A percentile compares a stretch with the other conserved stretches of the same genome.
These are phyloP conservation scores for Quercus tomentella DNA, from an alignment of 331 rosid species.

Conservation along the genomic window DNA sequence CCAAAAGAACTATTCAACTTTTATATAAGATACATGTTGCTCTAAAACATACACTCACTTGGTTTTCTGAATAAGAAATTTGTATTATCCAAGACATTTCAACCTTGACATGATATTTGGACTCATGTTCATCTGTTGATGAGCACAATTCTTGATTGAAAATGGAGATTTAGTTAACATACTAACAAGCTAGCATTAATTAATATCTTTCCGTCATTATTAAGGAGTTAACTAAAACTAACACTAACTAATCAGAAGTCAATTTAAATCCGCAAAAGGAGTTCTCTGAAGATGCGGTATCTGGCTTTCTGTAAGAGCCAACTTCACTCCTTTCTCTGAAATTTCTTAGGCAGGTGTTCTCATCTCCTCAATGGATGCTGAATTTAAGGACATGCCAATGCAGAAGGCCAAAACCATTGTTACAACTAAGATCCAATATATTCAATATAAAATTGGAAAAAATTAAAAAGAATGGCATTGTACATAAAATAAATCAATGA, in stretches of 20 bases:
- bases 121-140: neutral
- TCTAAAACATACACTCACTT: neutral
- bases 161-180: neutral
- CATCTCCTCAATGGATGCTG: constrained; percentile 65
- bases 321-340: constrained; percentile 27
- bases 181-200: neutral
- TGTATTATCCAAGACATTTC: neutral
- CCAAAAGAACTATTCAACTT: neutral
- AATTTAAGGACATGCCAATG: neutral
- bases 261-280: constrained; percentile 67
- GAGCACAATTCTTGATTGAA: neutral
- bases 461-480: no score
- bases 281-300: constrained; percentile 40
- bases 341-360: constrained; percentile 31
- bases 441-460: no score
- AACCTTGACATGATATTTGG: neutral
- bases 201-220: neutral
- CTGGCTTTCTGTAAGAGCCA: constrained; percentile 40
- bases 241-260: neutral
- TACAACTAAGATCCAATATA: no score
- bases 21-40: neutral
- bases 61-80: neutral
- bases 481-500: no score
- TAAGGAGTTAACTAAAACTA: neutral
- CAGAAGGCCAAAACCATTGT: no score